A percentile compares a stretch with the other conserved stretches of the same genome.
These are phyloP conservation scores for Pseudopithomyces chartarum DNA, from an alignment of 2,329 filamentous ascomycete genomes.

Conservation along the genomic window DNA sequence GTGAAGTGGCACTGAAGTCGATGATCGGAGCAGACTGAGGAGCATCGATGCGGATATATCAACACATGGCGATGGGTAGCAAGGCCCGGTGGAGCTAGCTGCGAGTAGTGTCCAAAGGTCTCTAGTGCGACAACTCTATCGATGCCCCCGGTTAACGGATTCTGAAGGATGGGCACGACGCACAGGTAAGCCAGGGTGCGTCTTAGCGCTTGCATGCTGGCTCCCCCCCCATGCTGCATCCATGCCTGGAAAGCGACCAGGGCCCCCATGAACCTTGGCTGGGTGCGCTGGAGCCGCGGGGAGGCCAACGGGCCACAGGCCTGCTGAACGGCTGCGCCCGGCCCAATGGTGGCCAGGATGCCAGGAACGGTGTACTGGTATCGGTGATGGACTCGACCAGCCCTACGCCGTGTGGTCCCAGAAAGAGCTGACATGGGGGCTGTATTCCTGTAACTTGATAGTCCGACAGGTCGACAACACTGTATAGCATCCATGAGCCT, in stretches of 20 bases:
- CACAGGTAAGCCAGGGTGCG: conserved; percentile 18
- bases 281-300: conserved; percentile 40
- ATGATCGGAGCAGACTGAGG: conserved; percentile 11
- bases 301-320: conserved; percentile 26
- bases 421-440: conserved; percentile 1
- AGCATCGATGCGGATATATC: conserved; percentile 24
- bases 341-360: conserved; percentile 34
- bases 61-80: conserved; percentile 21
- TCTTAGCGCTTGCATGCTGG: conserved; percentile 27
- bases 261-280: conserved; percentile 11
- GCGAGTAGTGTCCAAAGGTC: conserved; percentile 20
- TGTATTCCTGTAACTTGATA: conserved; percentile 5
- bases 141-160: conserved; percentile 34
- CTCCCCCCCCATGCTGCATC: conserved; percentile 15
- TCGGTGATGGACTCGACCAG: conserved; percentile 3
- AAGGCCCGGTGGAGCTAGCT: conserved; percentile 16
- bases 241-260: conserved; percentile 11
- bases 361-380: conserved; percentile 40
- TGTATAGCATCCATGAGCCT: not conserved
- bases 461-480: not conserved
- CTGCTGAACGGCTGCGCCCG: conserved; percentile 39
- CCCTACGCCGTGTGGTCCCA: conserved; percentile 5
- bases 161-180: conserved; percentile 24
- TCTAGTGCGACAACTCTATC: conserved; percentile 43
- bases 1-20: not conserved